Evolutionary conservation across 176 grass and related monocot genomes (phyloP).

Genomic region (Bothriochloa decipiens): DNA sequence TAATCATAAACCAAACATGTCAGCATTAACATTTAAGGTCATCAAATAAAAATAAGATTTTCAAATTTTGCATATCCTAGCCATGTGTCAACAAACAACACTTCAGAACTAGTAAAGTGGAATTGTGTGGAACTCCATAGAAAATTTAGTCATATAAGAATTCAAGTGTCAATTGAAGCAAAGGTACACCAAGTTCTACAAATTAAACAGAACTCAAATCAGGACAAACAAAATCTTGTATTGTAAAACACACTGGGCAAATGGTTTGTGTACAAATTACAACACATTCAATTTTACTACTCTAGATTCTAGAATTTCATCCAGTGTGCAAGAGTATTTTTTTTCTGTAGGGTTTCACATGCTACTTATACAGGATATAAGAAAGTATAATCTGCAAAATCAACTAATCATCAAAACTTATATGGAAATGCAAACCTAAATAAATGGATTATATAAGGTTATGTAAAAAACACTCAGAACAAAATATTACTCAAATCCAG

Average conservation of each 20-base stretch:
- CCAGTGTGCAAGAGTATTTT: background rate
- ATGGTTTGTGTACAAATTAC: background rate
- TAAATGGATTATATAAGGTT: background rate
- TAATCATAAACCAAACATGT: background rate
- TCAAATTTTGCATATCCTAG: background rate
- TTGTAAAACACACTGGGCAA: background rate
- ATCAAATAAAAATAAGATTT: slow-evolving; percentile 30
- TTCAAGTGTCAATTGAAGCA: background rate
- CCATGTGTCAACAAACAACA: background rate
- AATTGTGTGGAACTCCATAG: background rate
- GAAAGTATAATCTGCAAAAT: slow-evolving; percentile 1
- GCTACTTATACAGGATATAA: background rate
- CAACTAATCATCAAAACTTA: background rate
- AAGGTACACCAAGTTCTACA: background rate
- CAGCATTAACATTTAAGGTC: background rate
- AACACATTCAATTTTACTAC: background rate
- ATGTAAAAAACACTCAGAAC: slow-evolving; percentile 3
- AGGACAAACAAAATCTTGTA: background rate
- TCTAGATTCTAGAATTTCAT: slow-evolving; percentile 13
- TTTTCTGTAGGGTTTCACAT: background rate
- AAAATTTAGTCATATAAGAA: background rate
- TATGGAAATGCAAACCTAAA: slow-evolving; percentile 21
- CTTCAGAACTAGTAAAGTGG: background rate
- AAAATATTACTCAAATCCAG: slow-evolving; percentile 50
- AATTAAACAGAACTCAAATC: slow-evolving; percentile 6